Evolutionary conservation across 805 yeast genomes (phyloP).

Genomic region (Kodamaea kakaduensis): DNA sequence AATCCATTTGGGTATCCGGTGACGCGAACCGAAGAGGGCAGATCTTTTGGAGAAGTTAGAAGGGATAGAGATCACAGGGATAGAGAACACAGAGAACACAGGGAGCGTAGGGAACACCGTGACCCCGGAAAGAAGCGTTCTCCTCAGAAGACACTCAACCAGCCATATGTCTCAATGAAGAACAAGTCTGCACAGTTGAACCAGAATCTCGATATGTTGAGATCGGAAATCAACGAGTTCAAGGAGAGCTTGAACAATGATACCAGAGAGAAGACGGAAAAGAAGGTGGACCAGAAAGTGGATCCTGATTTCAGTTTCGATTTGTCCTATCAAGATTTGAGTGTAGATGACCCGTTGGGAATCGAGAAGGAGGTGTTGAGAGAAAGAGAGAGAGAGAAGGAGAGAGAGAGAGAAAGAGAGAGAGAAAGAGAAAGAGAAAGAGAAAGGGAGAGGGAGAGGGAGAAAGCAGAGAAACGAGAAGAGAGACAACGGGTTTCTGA

Average conservation of each 20-base stretch:
- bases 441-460: too few species aligned
- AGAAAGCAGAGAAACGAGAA: too few species aligned
- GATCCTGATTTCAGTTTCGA: slow-evolving; percentile 39
- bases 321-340: slow-evolving; percentile 34
- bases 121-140: background rate
- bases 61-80: slow-evolving; percentile 1
- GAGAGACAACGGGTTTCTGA: too few species aligned
- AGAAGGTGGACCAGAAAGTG: slow-evolving; percentile 5
- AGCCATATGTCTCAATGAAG: slow-evolving; percentile 12
- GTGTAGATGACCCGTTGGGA: slow-evolving; percentile 37
- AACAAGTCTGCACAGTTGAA: slow-evolving; percentile 34
- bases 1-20: background rate
- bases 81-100: background rate
- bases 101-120: background rate
- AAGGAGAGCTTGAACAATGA: slow-evolving; percentile 38
- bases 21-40: background rate
- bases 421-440: background rate
- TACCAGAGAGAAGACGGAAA: slow-evolving; percentile 6
- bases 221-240: slow-evolving; percentile 43
- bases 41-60: slow-evolving; percentile 3
- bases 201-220: slow-evolving; percentile 37
- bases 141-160: slow-evolving; percentile 5
- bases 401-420: background rate
- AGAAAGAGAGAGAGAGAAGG: slow-evolving; percentile 1
- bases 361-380: slow-evolving; percentile 14